These are phyloP conservation scores for Anacardium occidentale DNA, from an alignment of 345 rosid species.

Conservation along the genomic window DNA sequence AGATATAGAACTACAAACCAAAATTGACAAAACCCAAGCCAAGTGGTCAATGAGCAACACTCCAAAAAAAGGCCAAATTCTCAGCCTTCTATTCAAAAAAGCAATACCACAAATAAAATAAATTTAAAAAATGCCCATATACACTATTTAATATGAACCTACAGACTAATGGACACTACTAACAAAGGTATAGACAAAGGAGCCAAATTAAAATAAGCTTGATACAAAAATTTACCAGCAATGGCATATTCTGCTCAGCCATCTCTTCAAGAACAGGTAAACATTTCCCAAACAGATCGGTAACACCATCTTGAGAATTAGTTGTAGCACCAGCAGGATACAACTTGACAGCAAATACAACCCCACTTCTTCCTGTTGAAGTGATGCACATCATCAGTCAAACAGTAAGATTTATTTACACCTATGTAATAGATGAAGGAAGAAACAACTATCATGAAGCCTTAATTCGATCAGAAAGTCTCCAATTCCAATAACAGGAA, in stretches of 20 bases:
- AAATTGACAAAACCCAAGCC: neutral
- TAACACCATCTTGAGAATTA: conserved; percentile 95
- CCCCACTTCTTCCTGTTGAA: conserved; percentile 68
- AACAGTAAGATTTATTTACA: neutral
- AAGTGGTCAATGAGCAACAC: neutral
- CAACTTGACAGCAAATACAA: conserved; percentile 86
- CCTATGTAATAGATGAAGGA: neutral
- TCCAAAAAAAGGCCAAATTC: neutral
- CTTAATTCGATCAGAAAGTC: neutral
- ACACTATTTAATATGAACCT: neutral
- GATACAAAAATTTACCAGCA: conserved; percentile 55
- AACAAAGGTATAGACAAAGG: neutral
- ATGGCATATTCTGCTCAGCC: conserved; percentile 81
- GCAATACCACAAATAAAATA: neutral
- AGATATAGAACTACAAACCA: neutral
- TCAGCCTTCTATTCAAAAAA: neutral
- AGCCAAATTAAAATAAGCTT: neutral
- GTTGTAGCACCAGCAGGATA: conserved; percentile 99
- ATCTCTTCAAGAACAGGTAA: conserved; percentile 87
- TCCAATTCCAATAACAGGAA: neutral
- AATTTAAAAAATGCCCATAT: neutral
- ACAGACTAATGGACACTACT: neutral
- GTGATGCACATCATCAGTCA: conserved; percentile 11
- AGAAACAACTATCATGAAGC: neutral
- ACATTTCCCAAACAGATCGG: conserved; percentile 85